Percentiles rank a stretch among this genome's conserved stretches.
phyloP scores from a whole-genome alignment of 352 stramenopile genomes.

The Pythium diclinum region DNA sequence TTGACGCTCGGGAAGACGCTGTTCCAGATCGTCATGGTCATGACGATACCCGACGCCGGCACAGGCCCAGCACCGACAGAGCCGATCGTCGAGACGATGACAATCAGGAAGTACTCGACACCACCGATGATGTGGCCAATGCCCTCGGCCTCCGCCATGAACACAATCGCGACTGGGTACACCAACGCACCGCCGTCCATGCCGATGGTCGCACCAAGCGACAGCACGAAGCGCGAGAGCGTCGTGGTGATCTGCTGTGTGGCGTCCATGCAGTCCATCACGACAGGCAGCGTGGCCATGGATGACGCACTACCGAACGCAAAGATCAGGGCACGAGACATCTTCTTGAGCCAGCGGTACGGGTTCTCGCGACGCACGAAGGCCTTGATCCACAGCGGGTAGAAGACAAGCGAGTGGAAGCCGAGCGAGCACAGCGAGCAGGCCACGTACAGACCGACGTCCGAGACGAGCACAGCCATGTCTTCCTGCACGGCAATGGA shows the following conservation, averaged over 20 bases:
- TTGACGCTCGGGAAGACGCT: constrained; percentile 30
- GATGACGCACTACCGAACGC: constrained; percentile 36
- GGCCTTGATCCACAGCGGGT: constrained; percentile 29
- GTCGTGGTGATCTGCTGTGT: constrained; percentile 24
- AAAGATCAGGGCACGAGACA: constrained; percentile 32
- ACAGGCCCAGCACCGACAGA: constrained; percentile 29
- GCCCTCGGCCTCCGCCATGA: constrained; percentile 29
- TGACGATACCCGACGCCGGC: constrained; percentile 30
- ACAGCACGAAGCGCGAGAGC: constrained; percentile 31
- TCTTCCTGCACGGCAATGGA: constrained; percentile 29
- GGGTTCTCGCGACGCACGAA: constrained; percentile 27
- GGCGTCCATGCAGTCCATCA: constrained; percentile 32
- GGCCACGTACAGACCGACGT: constrained; percentile 35
- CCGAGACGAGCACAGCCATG: constrained; percentile 29
- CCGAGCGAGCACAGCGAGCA: constrained; percentile 24
- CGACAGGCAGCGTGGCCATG: constrained; percentile 37
- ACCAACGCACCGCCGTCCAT: constrained; percentile 29
- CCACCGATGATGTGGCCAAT: constrained; percentile 19
- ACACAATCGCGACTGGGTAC: constrained; percentile 31
- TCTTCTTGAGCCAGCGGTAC: constrained; percentile 29
- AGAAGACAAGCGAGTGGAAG: constrained; percentile 32
- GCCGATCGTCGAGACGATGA: constrained; percentile 30
- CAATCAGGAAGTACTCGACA: constrained; percentile 30
- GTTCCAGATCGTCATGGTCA: constrained; percentile 37
- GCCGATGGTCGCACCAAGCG: constrained; percentile 29